Percentiles rank a stretch among this genome's conserved stretches.
Conservation (phyloP, 202 grass and related monocot genomes). For the Setaria viridis region DNA sequence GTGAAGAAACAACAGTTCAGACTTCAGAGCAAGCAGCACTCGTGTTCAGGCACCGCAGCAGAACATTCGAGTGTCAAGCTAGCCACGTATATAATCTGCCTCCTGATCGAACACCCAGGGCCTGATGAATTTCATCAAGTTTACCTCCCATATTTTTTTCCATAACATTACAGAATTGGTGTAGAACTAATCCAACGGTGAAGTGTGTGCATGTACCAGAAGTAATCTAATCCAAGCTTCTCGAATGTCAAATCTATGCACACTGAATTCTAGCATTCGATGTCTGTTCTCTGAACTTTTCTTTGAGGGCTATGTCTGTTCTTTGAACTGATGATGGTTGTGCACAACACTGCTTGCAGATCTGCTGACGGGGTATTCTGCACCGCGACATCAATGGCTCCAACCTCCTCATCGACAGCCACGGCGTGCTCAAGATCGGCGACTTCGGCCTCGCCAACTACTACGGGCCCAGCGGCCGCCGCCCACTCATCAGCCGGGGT, state of each 20-base stretch:
- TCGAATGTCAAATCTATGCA: background rate
- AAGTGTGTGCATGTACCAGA: background rate
- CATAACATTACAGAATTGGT: too few relatives aligned
- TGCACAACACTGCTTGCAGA: background rate
- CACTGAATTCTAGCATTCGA: background rate
- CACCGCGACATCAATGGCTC: too few relatives aligned
- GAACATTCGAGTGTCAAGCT: too few relatives aligned
- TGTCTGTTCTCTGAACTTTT: background rate
- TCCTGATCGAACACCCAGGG: too few relatives aligned
- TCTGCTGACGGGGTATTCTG: too few relatives aligned
- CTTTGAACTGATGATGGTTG: background rate
- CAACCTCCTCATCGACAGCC: constrained; percentile 63
- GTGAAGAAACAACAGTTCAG: too few relatives aligned
- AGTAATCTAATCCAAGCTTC: background rate
- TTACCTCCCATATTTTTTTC: too few relatives aligned
- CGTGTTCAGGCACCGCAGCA: background rate
- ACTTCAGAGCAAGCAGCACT: too few relatives aligned
- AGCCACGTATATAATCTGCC: too few relatives aligned
- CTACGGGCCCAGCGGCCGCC: constrained; percentile 48
- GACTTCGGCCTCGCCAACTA: constrained; percentile 71
- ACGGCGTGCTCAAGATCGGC: constrained; percentile 67
- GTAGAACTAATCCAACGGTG: background rate
- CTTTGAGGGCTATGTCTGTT: too few relatives aligned
- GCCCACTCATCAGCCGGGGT: constrained; percentile 65
- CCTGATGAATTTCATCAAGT: background rate